These are phyloP conservation scores for Lanmaoa pseudosensibilis DNA, from an alignment of 768 basidiomycete genomes.

Conservation along the genomic window DNA sequence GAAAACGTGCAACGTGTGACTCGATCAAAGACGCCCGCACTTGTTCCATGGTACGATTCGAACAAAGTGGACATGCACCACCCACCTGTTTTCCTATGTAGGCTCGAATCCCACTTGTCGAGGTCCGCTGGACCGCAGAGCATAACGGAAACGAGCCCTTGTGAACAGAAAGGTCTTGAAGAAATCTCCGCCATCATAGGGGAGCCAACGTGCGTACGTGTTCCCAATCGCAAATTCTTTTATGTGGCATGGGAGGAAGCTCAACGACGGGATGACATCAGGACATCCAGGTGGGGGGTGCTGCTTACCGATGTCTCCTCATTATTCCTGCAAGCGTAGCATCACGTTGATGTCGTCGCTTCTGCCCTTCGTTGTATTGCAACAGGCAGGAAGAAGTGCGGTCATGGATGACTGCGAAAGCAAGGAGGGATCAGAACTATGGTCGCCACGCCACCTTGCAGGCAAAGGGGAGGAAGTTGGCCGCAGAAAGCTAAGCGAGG, in stretches of 20 bases:
- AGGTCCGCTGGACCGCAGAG: conserved; percentile 23
- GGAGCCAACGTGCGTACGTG: conserved; percentile 16
- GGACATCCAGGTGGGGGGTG: conserved; percentile 14
- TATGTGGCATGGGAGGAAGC: conserved; percentile 21
- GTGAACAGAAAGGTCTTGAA: conserved; percentile 9
- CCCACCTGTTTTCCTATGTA: conserved; percentile 22
- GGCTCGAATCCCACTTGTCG: conserved; percentile 16
- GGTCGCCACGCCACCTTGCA: conserved; percentile 27
- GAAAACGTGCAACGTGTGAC: conserved; percentile 28
- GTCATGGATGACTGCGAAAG: conserved; percentile 24
- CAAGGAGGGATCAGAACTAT: conserved; percentile 22
- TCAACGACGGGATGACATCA: conserved; percentile 6
- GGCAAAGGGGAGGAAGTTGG: conserved; percentile 24
- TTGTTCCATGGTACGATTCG: conserved; percentile 11
- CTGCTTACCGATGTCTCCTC: conserved; percentile 25
- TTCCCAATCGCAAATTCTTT: conserved; percentile 24
- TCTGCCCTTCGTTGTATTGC: conserved; percentile 24
- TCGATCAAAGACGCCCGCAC: conserved; percentile 18
- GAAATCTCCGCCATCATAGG: conserved; percentile 28
- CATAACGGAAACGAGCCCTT: conserved; percentile 16
- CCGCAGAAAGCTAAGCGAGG: conserved; percentile 31
- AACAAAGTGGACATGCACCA: conserved; percentile 23
- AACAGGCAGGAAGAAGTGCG: conserved; percentile 25
- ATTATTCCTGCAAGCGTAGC: conserved; percentile 25
- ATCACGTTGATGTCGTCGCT: conserved; percentile 31